Percentiles rank a stretch among this genome's conserved stretches.
Conservation (phyloP, 768 basidiomycete species). For the Gloeostereum incarnatum region DNA sequence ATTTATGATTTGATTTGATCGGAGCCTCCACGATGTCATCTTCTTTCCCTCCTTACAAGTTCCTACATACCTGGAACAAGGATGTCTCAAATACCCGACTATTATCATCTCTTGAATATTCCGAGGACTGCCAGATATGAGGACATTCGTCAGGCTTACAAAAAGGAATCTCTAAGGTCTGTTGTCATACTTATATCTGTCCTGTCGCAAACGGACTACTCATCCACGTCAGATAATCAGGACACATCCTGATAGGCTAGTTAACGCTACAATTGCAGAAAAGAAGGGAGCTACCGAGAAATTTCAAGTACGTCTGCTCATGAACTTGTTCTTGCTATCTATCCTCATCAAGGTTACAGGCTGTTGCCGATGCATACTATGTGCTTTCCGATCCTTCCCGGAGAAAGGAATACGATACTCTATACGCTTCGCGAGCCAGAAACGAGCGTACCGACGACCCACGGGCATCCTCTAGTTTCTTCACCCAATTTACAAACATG, state of each 20-base stretch:
- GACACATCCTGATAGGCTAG: slow-evolving; percentile 84
- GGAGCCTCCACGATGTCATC: too few species aligned
- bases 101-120: slow-evolving; percentile 53
- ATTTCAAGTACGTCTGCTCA: slow-evolving; percentile 52
- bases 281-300: slow-evolving; percentile 69
- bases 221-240: slow-evolving; percentile 24
- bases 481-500: slow-evolving; percentile 64
- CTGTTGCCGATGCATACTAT: slow-evolving; percentile 89
- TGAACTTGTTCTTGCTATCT: slow-evolving; percentile 2
- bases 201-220: slow-evolving; percentile 9
- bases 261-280: slow-evolving; percentile 61
- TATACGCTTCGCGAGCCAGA: slow-evolving; percentile 46
- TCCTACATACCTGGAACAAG: too few species aligned
- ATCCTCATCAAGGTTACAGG: slow-evolving; percentile 31
- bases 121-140: slow-evolving; percentile 6
- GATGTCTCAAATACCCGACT: slow-evolving; percentile 77
- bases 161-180: slow-evolving; percentile 68
- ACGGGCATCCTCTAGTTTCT: slow-evolving; percentile 64
- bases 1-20: too few species aligned
- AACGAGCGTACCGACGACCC: slow-evolving; percentile 53
- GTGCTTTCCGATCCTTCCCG: slow-evolving; percentile 76
- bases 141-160: slow-evolving; percentile 49
- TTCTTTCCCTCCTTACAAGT: too few species aligned
- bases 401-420: slow-evolving; percentile 60
- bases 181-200: slow-evolving; percentile 6